Base-by-base conservation (phyloP, 2,329 filamentous ascomycete species). In the Tympanopsis confertula region DNA sequence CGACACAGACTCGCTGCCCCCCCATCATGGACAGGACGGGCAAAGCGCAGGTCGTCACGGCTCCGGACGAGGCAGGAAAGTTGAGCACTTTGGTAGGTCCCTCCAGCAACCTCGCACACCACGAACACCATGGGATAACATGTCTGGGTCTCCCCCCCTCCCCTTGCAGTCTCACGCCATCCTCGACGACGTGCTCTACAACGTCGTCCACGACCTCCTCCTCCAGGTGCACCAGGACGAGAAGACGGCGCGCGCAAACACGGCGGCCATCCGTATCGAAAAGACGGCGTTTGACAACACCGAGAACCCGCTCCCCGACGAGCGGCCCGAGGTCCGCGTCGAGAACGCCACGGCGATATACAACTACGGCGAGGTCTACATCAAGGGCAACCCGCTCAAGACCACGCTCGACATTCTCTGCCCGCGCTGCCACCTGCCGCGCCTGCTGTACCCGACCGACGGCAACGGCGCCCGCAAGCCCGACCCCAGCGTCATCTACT, bases 171-270 rank as follows among this genome's bases (percentile, higher is more conserved):
- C 76, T 45, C 69, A 77, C 52, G 62, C 71, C 17, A 72, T 89
- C 42, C 69, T 89, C 50, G 80, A 87, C 50, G 82, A 88, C 52
- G 61, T 81, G 39, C 64, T 89, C 43, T 78, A 82, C 63, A 87
- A 85, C 56, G 72, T 88, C 50, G 70, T 88, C 47, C 79, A 83
- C 56, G 81, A 85, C 54, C 68, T 86, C 37, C 66, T 86, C 45
- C 68, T 86, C 50, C 75, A 83, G 55, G 78, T 76, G 29, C 85
- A 89, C 56, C 81, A 80, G 46, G 73, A 83, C 47, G 85, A 89
- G 61, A 88, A 88, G 64, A 73, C 77, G 45, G 75, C 84, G 38
- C 76, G 80, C 54, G 76, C 77, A 48, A 61, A 72, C 45, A 71
- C 80, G 42, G 70, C 81, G 49, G 68, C 76, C 45, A 78, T 81